Evolutionary conservation across 768 basidiomycete species (phyloP), one percentile per base, ranked within the genome.

Genomic region (Podaxis sp.): DNA sequence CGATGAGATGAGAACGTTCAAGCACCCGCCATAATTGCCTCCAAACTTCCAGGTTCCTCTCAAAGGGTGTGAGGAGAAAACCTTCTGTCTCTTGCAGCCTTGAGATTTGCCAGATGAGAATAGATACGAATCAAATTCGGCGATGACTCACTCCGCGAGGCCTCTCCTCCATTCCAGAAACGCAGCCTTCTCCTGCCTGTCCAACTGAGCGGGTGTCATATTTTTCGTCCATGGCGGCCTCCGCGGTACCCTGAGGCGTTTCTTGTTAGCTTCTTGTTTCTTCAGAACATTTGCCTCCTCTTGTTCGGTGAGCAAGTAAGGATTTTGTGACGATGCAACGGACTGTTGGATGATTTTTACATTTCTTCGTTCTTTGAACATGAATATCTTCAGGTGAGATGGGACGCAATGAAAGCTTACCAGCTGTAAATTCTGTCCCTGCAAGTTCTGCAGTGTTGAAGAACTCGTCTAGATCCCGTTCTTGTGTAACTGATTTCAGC

Each of bases 11-110:
- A 1, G 96, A 97, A 22, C 95, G 86, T 76, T 99, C 97, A 8
- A 97, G 77, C 1, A 99, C 97, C 57, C 97, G 84, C 97, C 97
- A 99, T 7, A 99, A 83, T 70, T 99, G 97, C 48, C 97, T 82
- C 96, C 97, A 99, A 12, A 99, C 97, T 80, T 99, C 96, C 36
- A 99, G 77, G 71, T 99, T 99, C 54, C 95, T 90, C 72, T 99
- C 97, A 70, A 97, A 99, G 4, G 95, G 96, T 0, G 96, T 96
- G 1, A 98, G 80, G n/a, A 98, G 83, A 30, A 99, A 85, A 44
- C 87, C 84, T 61, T 96, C 90, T 64, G 84, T 80, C 69, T 97
- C 95, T 71, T 96, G 94, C 12, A 98, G 79, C 62, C 95, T 97
- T 61, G 44, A 46, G 17, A 39, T 28, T 9, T 8, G 30, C 53